Base-by-base conservation (phyloP, 2,329 filamentous ascomycete species). In the Talaromyces sp. region DNA sequence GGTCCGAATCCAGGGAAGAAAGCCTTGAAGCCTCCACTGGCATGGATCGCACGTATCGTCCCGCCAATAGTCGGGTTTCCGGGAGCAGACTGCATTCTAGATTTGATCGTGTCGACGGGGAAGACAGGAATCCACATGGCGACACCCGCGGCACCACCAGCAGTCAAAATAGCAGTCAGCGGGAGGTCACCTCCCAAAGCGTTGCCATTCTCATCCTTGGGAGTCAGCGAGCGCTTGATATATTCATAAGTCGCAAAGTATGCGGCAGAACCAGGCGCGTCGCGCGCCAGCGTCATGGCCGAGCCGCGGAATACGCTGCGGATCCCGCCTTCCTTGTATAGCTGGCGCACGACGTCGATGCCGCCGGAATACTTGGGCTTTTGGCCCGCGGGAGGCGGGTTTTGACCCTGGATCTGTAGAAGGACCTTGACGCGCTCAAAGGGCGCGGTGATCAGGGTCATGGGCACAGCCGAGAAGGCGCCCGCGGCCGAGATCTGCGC, bases 111-210 rank as follows among this genome's bases (percentile, higher is more conserved):
- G 72, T 99, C 94, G 65, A 99, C 84, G 24, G 94, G 94, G 84
- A 99, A 99, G 48, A 99, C 92, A 58, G 94, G 92, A 67, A 97
- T 94, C 94, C 94, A 99, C 94, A 99, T 99, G 64, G 94, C 94
- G 27, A 99, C 85, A 71, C 94, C 94, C 0, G 94, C 94, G 3
- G 88, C 90, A 64, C 90, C 94, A 68, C 94, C 94, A 1, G 94
- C 94, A 29, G 86, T 84, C 68, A 92, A 91, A 60, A 99, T 84
- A 11, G 94, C 94, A 1, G 85, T 79, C 64, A 99, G 80, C 69
- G 89, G 93, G 61, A 97, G 78, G 68, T 94, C 81, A 48, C 92
- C 92, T 4, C 82, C 85, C 35, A 17, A 17, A 2, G 89, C 84
- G 70, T 88, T 86, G 26, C 91, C 91, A 19, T 83, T 77, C 3